These are phyloP conservation scores for Volvariella surrecta DNA, from an alignment of 1,284 basidiomycete species.

Conservation along the genomic window DNA sequence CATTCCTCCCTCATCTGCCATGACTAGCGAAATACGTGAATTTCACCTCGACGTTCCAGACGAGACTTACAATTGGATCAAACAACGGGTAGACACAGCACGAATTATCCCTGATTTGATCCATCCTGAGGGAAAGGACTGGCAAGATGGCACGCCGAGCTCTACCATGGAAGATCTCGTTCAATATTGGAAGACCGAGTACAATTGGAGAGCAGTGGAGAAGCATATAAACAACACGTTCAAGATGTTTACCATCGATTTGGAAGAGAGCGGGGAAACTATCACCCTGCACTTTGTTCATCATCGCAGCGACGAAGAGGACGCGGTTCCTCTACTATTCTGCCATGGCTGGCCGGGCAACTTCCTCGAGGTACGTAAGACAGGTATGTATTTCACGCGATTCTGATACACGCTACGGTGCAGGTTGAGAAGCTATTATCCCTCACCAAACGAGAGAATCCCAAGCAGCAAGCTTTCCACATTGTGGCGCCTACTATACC, in stretches of 20 bases:
- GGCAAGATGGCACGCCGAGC: slow-evolving; percentile 32
- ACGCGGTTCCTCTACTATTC: slow-evolving; percentile 34
- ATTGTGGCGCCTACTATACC: slow-evolving; percentile 37
- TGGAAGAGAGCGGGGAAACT: slow-evolving; percentile 25
- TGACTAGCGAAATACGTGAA: slow-evolving; percentile 14
- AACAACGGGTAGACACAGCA: slow-evolving; percentile 20
- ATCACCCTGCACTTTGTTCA: slow-evolving; percentile 37
- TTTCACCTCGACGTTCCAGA: slow-evolving; percentile 26
- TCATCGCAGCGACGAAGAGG: slow-evolving; percentile 23
- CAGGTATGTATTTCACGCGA: too few relatives aligned
- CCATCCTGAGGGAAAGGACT: slow-evolving; percentile 26
- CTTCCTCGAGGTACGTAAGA: slow-evolving; percentile 31
- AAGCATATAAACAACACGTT: slow-evolving; percentile 26
- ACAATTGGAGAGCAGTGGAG: slow-evolving; percentile 32
- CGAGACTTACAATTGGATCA: slow-evolving; percentile 24
- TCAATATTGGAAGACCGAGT: slow-evolving; percentile 27
- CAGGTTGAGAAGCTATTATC: slow-evolving; percentile 19
- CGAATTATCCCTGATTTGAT: slow-evolving; percentile 27
- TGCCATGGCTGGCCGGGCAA: slow-evolving; percentile 42
- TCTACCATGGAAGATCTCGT: slow-evolving; percentile 24
- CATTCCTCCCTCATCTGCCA: slow-evolving; percentile 6
- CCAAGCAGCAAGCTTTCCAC: slow-evolving; percentile 29
- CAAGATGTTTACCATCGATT: slow-evolving; percentile 29
- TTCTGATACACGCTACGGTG: slow-evolving; percentile 19
- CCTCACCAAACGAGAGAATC: slow-evolving; percentile 17